phyloP scores from a whole-genome alignment of 192 early-diverging fungal species.

The Coemansia sp. region DNA sequence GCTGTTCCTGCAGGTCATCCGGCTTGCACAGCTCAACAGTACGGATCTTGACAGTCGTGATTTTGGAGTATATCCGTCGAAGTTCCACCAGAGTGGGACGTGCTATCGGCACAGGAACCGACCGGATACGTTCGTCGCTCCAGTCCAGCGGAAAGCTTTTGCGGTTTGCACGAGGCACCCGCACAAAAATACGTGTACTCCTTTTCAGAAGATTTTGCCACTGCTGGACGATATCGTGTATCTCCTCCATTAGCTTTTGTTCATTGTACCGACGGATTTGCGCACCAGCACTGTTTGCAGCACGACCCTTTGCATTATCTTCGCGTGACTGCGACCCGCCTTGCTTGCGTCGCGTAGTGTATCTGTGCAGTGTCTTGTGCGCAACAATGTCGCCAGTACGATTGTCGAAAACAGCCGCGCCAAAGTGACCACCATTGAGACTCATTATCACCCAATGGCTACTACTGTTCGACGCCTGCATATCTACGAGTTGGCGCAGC shows the following conservation, averaged over 20 bases:
- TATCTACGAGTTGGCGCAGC: conserved; percentile 10
- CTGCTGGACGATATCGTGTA: conserved; percentile 65
- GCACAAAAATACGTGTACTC: conserved; percentile 75
- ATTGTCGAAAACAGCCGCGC: conserved; percentile 82
- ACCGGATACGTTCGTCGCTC: conserved; percentile 60
- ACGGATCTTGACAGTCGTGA: conserved; percentile 30
- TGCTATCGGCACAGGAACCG: conserved; percentile 76
- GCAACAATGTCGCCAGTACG: conserved; percentile 59
- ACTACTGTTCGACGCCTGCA: conserved; percentile 24
- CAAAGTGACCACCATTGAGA: conserved; percentile 86
- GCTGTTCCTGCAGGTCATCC: not conserved
- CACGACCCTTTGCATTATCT: conserved; percentile 80
- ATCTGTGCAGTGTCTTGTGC: conserved; percentile 95
- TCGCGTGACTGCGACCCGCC: conserved; percentile 87
- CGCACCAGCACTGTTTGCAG: conserved; percentile 81
- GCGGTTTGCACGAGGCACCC: conserved; percentile 45
- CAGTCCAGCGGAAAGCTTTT: conserved; percentile 21
- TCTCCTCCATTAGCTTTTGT: conserved; percentile 72
- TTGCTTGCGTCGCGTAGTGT: conserved; percentile 95
- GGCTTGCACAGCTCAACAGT: conserved; percentile 2
- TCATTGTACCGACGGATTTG: conserved; percentile 91
- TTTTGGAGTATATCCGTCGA: conserved; percentile 28
- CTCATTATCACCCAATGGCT: conserved; percentile 75
- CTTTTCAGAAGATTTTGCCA: conserved; percentile 70
- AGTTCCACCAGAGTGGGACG: conserved; percentile 63